These are phyloP conservation scores for Nicotiana noctiflora DNA, from an alignment of 257 asterid species.

Conservation along the genomic window DNA sequence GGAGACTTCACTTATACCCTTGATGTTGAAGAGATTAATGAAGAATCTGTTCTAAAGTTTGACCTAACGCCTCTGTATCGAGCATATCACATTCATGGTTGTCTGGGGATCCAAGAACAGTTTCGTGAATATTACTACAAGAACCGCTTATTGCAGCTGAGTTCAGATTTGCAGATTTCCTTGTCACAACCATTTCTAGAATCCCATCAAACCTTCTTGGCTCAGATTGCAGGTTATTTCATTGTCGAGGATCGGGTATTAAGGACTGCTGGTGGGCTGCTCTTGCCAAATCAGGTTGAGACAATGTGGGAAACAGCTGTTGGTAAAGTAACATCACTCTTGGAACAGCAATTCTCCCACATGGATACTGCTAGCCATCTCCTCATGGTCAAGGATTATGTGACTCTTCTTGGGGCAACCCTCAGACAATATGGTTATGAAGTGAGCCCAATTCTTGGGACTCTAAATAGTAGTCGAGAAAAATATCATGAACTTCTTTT, in stretches of 20 bases:
- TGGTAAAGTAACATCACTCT: slow-evolving; percentile 45
- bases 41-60: slow-evolving; percentile 62
- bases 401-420: slow-evolving; percentile 89
- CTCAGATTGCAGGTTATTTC: slow-evolving; percentile 77
- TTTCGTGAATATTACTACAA: slow-evolving; percentile 75
- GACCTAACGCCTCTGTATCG: slow-evolving; percentile 94
- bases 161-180: slow-evolving; percentile 78
- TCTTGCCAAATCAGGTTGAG: slow-evolving; percentile 66
- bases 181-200: slow-evolving; percentile 58
- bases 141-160: slow-evolving; percentile 73
- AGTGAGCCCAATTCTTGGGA: slow-evolving; percentile 59
- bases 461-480: slow-evolving; percentile 67
- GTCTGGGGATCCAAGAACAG: slow-evolving; percentile 69
- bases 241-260: slow-evolving; percentile 85
- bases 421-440: slow-evolving; percentile 82
- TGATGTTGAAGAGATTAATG: slow-evolving; percentile 81
- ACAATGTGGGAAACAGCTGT: slow-evolving; percentile 94
- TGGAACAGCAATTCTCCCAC: slow-evolving; percentile 67
- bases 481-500: slow-evolving; percentile 84
- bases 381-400: slow-evolving; percentile 80
- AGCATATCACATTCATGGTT: slow-evolving; percentile 72
- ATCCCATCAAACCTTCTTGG: slow-evolving; percentile 68
- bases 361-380: slow-evolving; percentile 92
- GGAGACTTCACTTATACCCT: slow-evolving; percentile 44
- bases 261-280: slow-evolving; percentile 80